Percentiles rank a stretch among this genome's conserved stretches.
These are phyloP conservation scores for Stemphylium vesicarium DNA, from an alignment of 2,329 filamentous ascomycete genomes.

Conservation along the genomic window DNA sequence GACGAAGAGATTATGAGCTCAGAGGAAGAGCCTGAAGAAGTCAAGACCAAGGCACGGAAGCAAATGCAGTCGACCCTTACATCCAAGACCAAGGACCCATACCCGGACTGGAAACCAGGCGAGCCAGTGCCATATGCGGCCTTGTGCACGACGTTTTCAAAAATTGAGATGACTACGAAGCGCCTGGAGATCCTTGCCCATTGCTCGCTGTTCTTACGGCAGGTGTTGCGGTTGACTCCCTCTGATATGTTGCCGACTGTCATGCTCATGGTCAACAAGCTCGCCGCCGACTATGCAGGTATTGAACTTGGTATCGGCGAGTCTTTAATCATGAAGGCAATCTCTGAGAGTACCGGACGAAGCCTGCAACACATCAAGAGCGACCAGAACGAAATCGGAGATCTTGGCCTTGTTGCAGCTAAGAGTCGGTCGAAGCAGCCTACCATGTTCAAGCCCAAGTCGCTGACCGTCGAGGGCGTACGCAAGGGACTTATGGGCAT, in stretches of 20 bases:
- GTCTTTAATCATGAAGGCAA: constrained; percentile 97
- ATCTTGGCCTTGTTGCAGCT: constrained; percentile 90
- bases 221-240: constrained; percentile 91
- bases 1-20: constrained; percentile 58
- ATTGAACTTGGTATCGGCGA: constrained; percentile 98
- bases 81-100: constrained; percentile 75
- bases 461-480: constrained; percentile 84
- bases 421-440: constrained; percentile 95
- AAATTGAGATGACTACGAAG: constrained; percentile 94
- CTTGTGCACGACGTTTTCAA: constrained; percentile 90
- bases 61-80: constrained; percentile 80
- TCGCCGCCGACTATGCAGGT: constrained; percentile 94
- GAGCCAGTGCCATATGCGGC: constrained; percentile 92
- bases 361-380: constrained; percentile 89
- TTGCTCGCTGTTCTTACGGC: constrained; percentile 87
- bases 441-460: constrained; percentile 97
- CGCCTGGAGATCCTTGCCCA: constrained; percentile 86
- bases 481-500: constrained; percentile 88
- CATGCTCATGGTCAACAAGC: constrained; percentile 95
- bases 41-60: constrained; percentile 76
- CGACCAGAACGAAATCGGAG: constrained; percentile 95
- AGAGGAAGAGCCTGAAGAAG: constrained; percentile 70
- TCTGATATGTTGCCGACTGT: constrained; percentile 86
- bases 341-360: constrained; percentile 91
- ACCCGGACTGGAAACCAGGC: constrained; percentile 91